Base-by-base conservation (phyloP, 2,329 filamentous ascomycete species). In the Stagonosporopsis tanaceti region DNA sequence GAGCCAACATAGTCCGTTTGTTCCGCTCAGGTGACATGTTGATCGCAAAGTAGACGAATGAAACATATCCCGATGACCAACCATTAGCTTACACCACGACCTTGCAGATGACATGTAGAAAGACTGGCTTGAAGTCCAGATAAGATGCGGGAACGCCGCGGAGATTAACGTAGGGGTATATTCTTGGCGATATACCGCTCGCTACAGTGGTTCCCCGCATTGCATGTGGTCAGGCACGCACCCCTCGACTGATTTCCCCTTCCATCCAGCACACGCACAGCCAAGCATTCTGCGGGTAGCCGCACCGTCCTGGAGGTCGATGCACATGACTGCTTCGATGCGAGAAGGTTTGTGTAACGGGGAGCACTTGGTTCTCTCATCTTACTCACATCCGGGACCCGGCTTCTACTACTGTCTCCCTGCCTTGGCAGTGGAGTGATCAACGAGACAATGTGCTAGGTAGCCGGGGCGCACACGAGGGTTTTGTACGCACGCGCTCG, bases 1-100 rank as follows among this genome's bases (percentile, higher is more conserved):
- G 95, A 99, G 78, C 89, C 92, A 24, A 66, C 71, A 50, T 76
- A 67, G 59, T n/a, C n/a, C 20, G 37, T 44, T 38, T 47, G 22
- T 25, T 22, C 6, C 9, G 22, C 20, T 15, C 30, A 52, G 38
- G 22, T 32, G 48, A 28, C 15, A n/a, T 11, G 25, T 28, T 32
- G 42, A 8, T 39, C 17, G 17, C 38, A 53, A 25, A 20, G 22
- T 53, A 59, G 50, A 50, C 48, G 35, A 57, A 53, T 57, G 48
- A 38, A 53, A 53, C 48, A 50, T 46, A 30, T 41, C 47, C 47
- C 47, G 42, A 57, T 51, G 53, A 41, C 27, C 20, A 39, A 38
- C 20, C 39, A 35, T 35, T 15, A 15, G 28, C n/a, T 20, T 38
- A 22, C 14, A 22, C 17, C 11, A 41, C 37, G 6, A 41, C 30